Conservation (phyloP, 306 rosid genomes). For the Ziziphus jujuba region DNA sequence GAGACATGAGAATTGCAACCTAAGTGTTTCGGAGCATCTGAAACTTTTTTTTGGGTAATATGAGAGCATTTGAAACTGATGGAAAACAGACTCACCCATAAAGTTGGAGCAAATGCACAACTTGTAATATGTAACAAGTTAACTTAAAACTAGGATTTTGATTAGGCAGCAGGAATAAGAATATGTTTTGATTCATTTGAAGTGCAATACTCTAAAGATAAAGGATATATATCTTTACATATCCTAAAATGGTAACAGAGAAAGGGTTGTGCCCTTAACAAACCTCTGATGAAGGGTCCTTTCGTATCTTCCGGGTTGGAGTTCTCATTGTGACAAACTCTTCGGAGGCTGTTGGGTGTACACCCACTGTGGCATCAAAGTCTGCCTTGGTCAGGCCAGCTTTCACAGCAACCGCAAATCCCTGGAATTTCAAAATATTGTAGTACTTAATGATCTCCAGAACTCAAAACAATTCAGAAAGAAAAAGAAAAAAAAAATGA, state of each 20-base stretch:
- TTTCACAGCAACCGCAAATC: slow-evolving; percentile 92
- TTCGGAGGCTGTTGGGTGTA: slow-evolving; percentile 96
- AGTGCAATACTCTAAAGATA: background rate
- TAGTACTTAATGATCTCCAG: slow-evolving; percentile 19
- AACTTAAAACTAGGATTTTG: background rate
- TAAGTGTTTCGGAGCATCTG: too few species aligned
- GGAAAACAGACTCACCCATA: background rate
- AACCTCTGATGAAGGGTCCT: slow-evolving; percentile 58
- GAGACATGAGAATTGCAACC: too few species aligned
- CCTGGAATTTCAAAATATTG: slow-evolving; percentile 48
- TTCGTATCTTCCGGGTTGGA: slow-evolving; percentile 73
- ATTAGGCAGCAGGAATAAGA: background rate
- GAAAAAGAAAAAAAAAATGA: too few species aligned
- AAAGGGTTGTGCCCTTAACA: slow-evolving; percentile 21
- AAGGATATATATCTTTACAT: background rate
- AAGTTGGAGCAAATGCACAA: too few species aligned
- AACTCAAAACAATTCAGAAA: background rate
- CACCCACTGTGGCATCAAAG: slow-evolving; percentile 86
- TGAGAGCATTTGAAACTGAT: background rate
- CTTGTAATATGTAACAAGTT: background rate
- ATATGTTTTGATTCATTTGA: background rate
- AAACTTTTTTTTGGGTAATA: too few species aligned
- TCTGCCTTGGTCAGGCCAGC: slow-evolving; percentile 92
- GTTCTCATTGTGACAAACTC: slow-evolving; percentile 94
- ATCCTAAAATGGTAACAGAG: slow-evolving; percentile 13